Evolutionary conservation across 768 basidiomycete species (phyloP).

Genomic region (Boletus patriciae): DNA sequence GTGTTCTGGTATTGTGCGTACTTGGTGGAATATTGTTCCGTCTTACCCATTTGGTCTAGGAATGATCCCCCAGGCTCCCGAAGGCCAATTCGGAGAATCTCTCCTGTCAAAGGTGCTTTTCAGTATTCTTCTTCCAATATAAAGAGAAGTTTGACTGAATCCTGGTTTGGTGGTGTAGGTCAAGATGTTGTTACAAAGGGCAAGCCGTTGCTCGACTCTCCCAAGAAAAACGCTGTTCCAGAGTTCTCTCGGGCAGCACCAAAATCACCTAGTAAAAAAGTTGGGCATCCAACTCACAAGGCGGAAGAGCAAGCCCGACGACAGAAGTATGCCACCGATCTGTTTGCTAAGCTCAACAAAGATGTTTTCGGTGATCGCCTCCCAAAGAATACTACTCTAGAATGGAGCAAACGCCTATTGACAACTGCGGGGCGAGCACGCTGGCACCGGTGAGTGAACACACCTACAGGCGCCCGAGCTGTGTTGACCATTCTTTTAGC

Average conservation of each 20-base stretch:
- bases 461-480: not conserved
- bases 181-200: slow-evolving; percentile 9
- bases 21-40: not conserved
- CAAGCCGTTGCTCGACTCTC: slow-evolving; percentile 10
- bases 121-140: not conserved
- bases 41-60: slow-evolving; percentile 19
- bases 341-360: slow-evolving; percentile 63
- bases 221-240: slow-evolving; percentile 6
- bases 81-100: slow-evolving; percentile 41
- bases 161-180: not conserved
- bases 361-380: slow-evolving; percentile 55
- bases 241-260: not conserved
- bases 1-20: slow-evolving; percentile 42
- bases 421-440: slow-evolving; percentile 72
- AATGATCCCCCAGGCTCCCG: slow-evolving; percentile 52
- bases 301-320: slow-evolving; percentile 46
- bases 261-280: slow-evolving; percentile 25
- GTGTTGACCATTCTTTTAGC: slow-evolving; percentile 31
- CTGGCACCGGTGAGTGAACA: slow-evolving; percentile 51
- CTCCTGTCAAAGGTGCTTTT: slow-evolving; percentile 3
- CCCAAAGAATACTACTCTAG: slow-evolving; percentile 54
- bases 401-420: slow-evolving; percentile 65
- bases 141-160: not conserved
- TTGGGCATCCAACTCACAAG: slow-evolving; percentile 29
- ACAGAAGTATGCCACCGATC: slow-evolving; percentile 51